Evolutionary conservation across 1,139 yeast genomes (phyloP).

Genomic region (Yamadazyma triangularis): DNA sequence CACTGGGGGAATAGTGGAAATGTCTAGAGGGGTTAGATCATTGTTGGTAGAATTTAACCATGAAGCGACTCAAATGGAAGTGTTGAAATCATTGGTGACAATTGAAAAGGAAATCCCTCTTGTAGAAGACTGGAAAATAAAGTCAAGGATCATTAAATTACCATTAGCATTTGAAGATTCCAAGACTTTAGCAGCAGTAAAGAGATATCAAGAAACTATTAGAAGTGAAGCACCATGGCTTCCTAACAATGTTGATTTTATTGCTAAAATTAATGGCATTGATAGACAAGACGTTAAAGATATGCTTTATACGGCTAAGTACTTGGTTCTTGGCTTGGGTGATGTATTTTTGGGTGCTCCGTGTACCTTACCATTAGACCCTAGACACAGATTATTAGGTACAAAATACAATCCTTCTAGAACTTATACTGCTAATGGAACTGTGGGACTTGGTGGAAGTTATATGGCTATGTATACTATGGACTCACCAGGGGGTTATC

Average conservation of each 20-base stretch:
- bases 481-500: constrained; percentile 99
- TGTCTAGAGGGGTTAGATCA: constrained; percentile 97
- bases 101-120: constrained; percentile 72
- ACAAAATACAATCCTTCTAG: constrained; percentile 95
- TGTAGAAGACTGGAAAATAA: constrained; percentile 79
- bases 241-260: constrained; percentile 94
- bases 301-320: constrained; percentile 83
- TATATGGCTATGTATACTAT: constrained; percentile 98
- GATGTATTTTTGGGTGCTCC: constrained; percentile 98
- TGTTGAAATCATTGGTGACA: constrained; percentile 61
- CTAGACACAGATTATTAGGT: constrained; percentile 88
- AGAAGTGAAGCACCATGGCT: constrained; percentile 95
- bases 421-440: constrained; percentile 93
- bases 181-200: constrained; percentile 82
- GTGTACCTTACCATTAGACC: constrained; percentile 96
- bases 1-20: constrained; percentile 80
- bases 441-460: constrained; percentile 97
- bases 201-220: constrained; percentile 88
- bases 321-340: constrained; percentile 90
- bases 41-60: constrained; percentile 83
- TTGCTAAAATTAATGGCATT: constrained; percentile 82
- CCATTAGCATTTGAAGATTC: constrained; percentile 97
- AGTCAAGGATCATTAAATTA: constrained; percentile 73
- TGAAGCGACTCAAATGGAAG: constrained; percentile 52
- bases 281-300: constrained; percentile 72